Conservation (phyloP, 306 rosid species). For the Abrus pulchellus region DNA sequence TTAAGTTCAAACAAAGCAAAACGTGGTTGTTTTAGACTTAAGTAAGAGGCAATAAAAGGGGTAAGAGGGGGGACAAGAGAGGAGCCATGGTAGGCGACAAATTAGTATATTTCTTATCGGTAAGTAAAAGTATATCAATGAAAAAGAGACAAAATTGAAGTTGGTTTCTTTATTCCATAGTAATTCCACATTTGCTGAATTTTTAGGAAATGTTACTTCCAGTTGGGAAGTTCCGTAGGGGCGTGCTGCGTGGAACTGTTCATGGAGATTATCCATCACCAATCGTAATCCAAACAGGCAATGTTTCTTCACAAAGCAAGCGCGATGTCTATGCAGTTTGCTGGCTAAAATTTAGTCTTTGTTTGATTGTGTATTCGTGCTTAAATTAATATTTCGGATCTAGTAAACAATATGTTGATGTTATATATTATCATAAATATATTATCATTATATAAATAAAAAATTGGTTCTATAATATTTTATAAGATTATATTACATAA, state of each 20-base stretch:
- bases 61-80: neutral
- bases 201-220: constrained; percentile 12
- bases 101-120: neutral
- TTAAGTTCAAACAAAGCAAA: constrained; percentile 39
- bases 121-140: neutral
- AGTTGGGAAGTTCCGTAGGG: constrained; percentile 11
- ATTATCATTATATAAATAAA: too few species aligned
- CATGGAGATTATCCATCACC: constrained; percentile 26
- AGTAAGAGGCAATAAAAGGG: neutral
- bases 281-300: neutral
- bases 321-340: neutral
- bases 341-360: neutral
- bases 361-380: too few species aligned
- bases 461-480: too few species aligned
- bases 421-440: too few species aligned
- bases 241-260: constrained; percentile 11
- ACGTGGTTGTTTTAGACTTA: constrained; percentile 6
- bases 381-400: too few species aligned
- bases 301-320: constrained; percentile 18
- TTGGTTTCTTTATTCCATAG: constrained; percentile 46
- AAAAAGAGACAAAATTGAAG: constrained; percentile 12
- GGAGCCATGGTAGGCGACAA: constrained; percentile 6
- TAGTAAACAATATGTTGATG: too few species aligned
- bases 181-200: neutral
- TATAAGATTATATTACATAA: too few species aligned